Base-by-base conservation (phyloP, 2,329 filamentous ascomycete genomes). In the Elsinoe arachidis region DNA sequence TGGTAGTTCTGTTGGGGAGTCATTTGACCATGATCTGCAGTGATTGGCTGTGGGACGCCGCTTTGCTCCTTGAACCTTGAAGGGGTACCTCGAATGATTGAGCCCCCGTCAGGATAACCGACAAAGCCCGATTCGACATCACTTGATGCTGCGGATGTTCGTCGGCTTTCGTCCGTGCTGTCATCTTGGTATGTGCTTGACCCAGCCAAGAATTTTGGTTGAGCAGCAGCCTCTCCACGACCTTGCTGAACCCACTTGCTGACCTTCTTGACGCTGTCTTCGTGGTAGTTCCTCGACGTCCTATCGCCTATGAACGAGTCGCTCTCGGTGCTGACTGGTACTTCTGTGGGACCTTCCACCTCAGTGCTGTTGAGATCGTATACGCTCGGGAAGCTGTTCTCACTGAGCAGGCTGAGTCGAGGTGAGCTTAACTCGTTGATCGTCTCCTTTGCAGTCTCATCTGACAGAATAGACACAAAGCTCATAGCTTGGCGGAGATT, bases 381-480 rank as follows among this genome's bases (percentile, higher is more conserved):
- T 30, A 71, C 64, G 19, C 66, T 69, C 5, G 66, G 66, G 54
- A 72, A 70, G 63, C 69, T 72, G 60, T 68, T 70, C 57, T 72
- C 68, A 57, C 69, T 72, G 49, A 72, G 59, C 5, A 65, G 65
- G 53, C 69, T 72, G 23, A 72, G 62, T 14, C 67, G 60, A 10
- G 69, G 69, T 12, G 69, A 71, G 35, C 64, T 63, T 7, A 69
- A 60, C 1, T 64, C 60, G 35, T 67, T 65, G 14, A 61, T n/a
- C 7, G 67, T 59, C 11, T 65, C 63, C 9, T 60, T 47, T 44
- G 62, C 61, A 14, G 67, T 67, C 35, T 63, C 64, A 35, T 62
- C 63, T 21, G 68, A 69, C 11, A 69, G 58, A 41, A 72, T 59
- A 2, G 68, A 70, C 39, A 68, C 64, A 60, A 70, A 72, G 63